Percentiles rank a stretch among this genome's conserved stretches.
Conservation (phyloP, 768 basidiomycete species). For the Steccherinum ochraceum region DNA sequence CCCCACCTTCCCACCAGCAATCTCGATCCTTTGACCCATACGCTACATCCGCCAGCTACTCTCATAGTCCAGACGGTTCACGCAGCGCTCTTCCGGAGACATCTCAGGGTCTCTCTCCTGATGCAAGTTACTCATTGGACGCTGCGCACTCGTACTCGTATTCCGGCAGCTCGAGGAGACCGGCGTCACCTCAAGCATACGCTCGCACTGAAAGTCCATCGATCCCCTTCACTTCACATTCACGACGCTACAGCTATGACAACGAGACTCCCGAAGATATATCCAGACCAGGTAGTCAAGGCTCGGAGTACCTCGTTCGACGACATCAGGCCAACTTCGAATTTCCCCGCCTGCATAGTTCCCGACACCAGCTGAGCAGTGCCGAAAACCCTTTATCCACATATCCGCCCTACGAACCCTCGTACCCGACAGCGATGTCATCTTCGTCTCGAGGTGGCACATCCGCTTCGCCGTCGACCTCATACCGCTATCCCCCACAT, state of each 20-base stretch:
- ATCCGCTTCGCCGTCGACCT: slow-evolving; percentile 1
- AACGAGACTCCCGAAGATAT: slow-evolving; percentile 8
- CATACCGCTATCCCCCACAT: slow-evolving; percentile 1
- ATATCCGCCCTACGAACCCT: background rate
- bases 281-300: slow-evolving; percentile 2
- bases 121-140: too few species aligned
- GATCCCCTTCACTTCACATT: background rate
- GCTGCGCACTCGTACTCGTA: too few species aligned
- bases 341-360: background rate
- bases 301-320: background rate
- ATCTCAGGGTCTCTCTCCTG: too few species aligned
- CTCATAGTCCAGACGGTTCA: background rate
- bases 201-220: background rate
- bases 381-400: background rate
- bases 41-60: background rate
- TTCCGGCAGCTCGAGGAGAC: background rate
- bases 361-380: background rate
- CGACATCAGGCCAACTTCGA: background rate
- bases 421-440: slow-evolving; percentile 1
- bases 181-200: background rate
- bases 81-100: too few species aligned
- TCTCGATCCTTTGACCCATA: background rate
- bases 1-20: background rate
- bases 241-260: background rate
- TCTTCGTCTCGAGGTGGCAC: slow-evolving; percentile 5